Conservation (phyloP, 768 basidiomycete genomes). For the Hericium erinaceus region DNA sequence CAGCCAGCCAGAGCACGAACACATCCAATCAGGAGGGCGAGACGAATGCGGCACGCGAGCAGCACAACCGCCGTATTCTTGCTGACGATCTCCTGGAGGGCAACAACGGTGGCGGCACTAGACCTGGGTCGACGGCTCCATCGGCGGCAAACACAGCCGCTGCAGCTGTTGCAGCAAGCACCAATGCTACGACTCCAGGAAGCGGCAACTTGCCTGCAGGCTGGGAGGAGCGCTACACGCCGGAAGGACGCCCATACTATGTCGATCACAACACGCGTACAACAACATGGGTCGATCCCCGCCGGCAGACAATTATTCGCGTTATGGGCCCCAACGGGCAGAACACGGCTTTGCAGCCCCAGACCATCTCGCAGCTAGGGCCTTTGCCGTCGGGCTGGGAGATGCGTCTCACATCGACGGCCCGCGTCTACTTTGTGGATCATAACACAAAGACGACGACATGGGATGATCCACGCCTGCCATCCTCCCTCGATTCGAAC, state of each 20-base stretch:
- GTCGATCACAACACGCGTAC: constrained; percentile 99
- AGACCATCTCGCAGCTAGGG: constrained; percentile 93
- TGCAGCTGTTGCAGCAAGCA: constrained; percentile 42
- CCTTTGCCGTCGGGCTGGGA: constrained; percentile 98
- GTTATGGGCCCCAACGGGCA: constrained; percentile 94
- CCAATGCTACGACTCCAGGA: constrained; percentile 56
- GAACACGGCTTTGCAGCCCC: constrained; percentile 81
- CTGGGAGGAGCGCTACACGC: constrained; percentile 98
- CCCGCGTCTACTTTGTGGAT: constrained; percentile 98
- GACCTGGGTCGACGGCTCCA: constrained; percentile 20
- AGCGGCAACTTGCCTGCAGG: constrained; percentile 87
- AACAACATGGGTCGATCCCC: constrained; percentile 99
- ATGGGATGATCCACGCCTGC: constrained; percentile 97
- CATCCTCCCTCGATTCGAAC: constrained; percentile 90
- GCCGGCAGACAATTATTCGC: constrained; percentile 92
- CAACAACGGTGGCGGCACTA: constrained; percentile 27
- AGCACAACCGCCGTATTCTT: constrained; percentile 75
- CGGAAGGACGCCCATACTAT: constrained; percentile 97
- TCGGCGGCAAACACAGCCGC: constrained; percentile 26
- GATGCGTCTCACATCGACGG: constrained; percentile 97
- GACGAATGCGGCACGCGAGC: constrained; percentile 79
- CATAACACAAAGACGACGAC: constrained; percentile 99
- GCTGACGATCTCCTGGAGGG: constrained; percentile 82
- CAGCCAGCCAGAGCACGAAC: constrained; percentile 66
- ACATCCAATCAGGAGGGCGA: constrained; percentile 61